A percentile compares a stretch with the other conserved stretches of the same genome.
Evolutionary conservation across 306 rosid genomes (phyloP).

Genomic region (Ormosia emarginata): DNA sequence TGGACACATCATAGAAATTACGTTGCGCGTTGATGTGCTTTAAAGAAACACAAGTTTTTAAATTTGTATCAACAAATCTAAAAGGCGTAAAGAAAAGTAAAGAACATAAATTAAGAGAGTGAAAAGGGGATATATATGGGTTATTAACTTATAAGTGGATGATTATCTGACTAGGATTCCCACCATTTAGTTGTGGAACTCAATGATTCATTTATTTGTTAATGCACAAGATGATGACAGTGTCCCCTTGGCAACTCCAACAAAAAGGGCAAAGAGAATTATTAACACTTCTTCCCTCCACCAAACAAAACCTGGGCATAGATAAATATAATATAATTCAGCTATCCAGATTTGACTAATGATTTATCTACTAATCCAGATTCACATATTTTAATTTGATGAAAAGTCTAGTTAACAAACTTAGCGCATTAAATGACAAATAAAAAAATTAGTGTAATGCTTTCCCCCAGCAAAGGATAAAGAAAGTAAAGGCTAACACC

Average conservation of each 20-base stretch:
- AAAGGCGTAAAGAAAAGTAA: not conserved
- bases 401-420: not conserved
- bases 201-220: constrained; percentile 27
- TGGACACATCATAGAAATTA: not conserved
- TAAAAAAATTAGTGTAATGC: not conserved
- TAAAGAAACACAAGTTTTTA: not conserved
- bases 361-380: not conserved
- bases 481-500: not conserved
- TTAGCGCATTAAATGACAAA: not conserved
- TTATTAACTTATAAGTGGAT: constrained; percentile 20
- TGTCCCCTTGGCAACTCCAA: constrained; percentile 30
- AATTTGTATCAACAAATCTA: not conserved
- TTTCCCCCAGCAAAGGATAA: constrained; percentile 31
- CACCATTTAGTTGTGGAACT: constrained; percentile 43
- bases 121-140: constrained; percentile 28
- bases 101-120: constrained; percentile 3
- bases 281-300: not conserved
- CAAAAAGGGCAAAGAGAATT: constrained; percentile 25
- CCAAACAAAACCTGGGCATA: not conserved
- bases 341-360: constrained; percentile 44
- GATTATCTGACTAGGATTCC: constrained; percentile 50
- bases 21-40: not conserved
- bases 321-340: not conserved
- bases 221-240: constrained; percentile 23
- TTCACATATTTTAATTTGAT: not conserved